Evolutionary conservation across 2,329 filamentous ascomycete species (phyloP).

Genomic region (Alternaria viburni): DNA sequence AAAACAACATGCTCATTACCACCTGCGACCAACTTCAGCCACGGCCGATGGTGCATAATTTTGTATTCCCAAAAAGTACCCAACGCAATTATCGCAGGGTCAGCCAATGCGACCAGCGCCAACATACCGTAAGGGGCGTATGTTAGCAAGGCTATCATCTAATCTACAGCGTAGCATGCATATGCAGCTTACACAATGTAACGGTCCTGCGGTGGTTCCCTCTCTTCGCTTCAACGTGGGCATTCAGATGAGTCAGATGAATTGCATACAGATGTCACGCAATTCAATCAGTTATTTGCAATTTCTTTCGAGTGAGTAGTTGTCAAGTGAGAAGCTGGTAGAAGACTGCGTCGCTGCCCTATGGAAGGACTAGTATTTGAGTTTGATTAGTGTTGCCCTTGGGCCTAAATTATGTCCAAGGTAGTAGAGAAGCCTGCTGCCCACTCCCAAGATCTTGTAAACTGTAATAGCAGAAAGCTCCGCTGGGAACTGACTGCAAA

Average conservation of each 20-base stretch:
- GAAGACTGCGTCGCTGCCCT: neutral
- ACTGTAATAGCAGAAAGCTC: neutral
- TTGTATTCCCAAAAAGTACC: neutral
- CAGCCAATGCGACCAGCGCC: neutral
- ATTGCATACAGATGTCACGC: neutral
- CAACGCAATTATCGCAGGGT: neutral
- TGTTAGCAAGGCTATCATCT: slow-evolving; percentile 15
- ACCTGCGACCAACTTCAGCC: neutral
- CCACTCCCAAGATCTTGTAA: neutral
- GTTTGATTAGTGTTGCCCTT: neutral
- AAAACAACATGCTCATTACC: neutral
- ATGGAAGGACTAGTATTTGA: neutral
- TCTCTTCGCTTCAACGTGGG: neutral
- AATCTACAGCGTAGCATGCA: slow-evolving; percentile 5
- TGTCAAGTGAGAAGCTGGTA: neutral
- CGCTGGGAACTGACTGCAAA: neutral
- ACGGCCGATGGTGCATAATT: neutral
- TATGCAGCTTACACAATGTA: slow-evolving; percentile 10
- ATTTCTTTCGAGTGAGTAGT: neutral
- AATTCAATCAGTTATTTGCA: neutral
- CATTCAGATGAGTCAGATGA: slow-evolving; percentile 6
- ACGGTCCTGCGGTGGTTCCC: neutral
- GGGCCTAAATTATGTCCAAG: neutral
- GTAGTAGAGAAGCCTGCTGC: slow-evolving; percentile 6
- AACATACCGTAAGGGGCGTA: neutral